Percentiles rank a stretch among this genome's conserved stretches.
phyloP scores from a whole-genome alignment of 768 basidiomycete genomes.

The Pisolithus marmoratus region DNA sequence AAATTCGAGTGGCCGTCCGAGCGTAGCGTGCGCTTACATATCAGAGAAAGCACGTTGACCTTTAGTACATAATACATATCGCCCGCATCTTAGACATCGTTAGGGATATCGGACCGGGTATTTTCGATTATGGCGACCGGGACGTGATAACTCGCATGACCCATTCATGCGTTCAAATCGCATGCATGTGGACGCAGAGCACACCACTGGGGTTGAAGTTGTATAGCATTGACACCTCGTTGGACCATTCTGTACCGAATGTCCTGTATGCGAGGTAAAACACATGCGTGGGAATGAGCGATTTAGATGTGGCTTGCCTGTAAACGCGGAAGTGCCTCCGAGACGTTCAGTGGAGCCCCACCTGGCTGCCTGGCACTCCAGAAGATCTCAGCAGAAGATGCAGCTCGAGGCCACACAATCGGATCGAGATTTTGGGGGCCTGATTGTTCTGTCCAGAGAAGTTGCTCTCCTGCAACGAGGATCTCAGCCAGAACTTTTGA shows the following conservation, averaged over 20 bases:
- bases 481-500: constrained; percentile 1
- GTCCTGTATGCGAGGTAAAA: constrained; percentile 24
- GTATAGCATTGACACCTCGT: constrained; percentile 41
- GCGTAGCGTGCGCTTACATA: constrained; percentile 76
- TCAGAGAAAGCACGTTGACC: constrained; percentile 76
- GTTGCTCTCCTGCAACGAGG: constrained; percentile 25
- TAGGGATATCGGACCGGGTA: neutral
- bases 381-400: constrained; percentile 46
- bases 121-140: neutral
- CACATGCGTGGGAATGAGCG: neutral
- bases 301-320: constrained; percentile 23
- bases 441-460: constrained; percentile 44
- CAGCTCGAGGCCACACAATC: constrained; percentile 44
- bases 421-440: constrained; percentile 38
- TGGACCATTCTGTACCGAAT: constrained; percentile 43
- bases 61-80: constrained; percentile 61
- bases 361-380: constrained; percentile 41
- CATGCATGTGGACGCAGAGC: constrained; percentile 44
- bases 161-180: constrained; percentile 23
- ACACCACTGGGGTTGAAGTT: constrained; percentile 55
- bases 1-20: constrained; percentile 82
- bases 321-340: constrained; percentile 43
- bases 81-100: neutral
- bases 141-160: too few species aligned
- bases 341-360: constrained; percentile 28